phyloP scores from a whole-genome alignment of 2,329 filamentous ascomycete species.

The Aureobasidium mangrovei region DNA sequence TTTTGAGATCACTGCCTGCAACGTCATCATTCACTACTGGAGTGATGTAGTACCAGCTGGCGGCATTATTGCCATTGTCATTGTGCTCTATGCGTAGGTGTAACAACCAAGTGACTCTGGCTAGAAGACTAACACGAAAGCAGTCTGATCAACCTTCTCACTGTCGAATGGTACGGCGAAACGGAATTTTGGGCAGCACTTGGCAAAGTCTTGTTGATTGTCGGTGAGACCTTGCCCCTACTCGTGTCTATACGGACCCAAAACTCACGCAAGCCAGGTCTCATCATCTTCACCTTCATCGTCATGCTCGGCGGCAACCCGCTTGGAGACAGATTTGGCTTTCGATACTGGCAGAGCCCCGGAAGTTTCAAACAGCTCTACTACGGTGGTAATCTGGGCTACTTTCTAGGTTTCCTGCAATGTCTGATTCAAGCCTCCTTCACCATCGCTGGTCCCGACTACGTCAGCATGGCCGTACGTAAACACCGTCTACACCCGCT shows the following conservation, averaged over 20 bases:
- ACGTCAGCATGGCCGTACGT: conserved; percentile 46
- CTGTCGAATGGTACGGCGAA: conserved; percentile 67
- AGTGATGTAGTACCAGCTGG: conserved; percentile 38
- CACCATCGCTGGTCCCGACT: conserved; percentile 59
- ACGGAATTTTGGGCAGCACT: conserved; percentile 55
- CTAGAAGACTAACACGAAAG: not conserved
- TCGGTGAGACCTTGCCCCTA: conserved; percentile 26
- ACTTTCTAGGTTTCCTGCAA: conserved; percentile 66
- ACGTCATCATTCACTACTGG: conserved; percentile 56
- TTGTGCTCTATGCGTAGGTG: conserved; percentile 50
- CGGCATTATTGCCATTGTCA: conserved; percentile 52
- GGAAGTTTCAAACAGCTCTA: conserved; percentile 56
- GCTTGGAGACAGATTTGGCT: conserved; percentile 59
- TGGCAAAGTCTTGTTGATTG: conserved; percentile 58
- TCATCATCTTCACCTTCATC: conserved; percentile 71
- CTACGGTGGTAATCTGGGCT: conserved; percentile 58
- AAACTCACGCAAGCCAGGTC: conserved; percentile 30
- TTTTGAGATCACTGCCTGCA: conserved; percentile 41
- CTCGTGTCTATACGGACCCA: too few species aligned
- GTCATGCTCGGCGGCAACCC: conserved; percentile 75
- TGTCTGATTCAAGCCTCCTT: conserved; percentile 65
- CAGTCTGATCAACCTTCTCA: conserved; percentile 58
- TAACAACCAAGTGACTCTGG: not conserved
- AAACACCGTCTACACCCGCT: too few species aligned
- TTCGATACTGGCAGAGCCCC: conserved; percentile 41